These are phyloP conservation scores for Ophiostoma sp. DNA, from an alignment of 2,329 filamentous ascomycete species.

Conservation along the genomic window DNA sequence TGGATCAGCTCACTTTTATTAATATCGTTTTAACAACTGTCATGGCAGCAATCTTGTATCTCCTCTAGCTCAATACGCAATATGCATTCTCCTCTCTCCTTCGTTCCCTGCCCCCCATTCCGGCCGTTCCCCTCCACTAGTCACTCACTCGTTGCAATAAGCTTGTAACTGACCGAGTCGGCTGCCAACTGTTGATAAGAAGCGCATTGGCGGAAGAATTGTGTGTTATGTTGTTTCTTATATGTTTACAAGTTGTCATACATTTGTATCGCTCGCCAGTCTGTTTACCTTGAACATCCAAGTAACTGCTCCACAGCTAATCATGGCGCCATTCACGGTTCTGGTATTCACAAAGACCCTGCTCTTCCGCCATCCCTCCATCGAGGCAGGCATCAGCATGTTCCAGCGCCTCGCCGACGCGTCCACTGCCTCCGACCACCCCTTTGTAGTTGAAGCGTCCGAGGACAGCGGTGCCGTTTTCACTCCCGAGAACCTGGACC, in stretches of 20 bases:
- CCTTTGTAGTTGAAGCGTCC: conserved; percentile 34
- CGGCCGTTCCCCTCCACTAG: not conserved
- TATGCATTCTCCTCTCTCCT: too few species aligned
- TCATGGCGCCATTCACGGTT: conserved; percentile 29
- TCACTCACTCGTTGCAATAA: not conserved
- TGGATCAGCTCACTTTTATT: not conserved
- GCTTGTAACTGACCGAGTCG: not conserved
- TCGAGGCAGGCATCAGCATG: conserved; percentile 35
- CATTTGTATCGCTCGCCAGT: not conserved
- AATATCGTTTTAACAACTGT: not conserved
- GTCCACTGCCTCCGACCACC: conserved; percentile 25
- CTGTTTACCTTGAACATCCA: not conserved
- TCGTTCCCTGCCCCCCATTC: not conserved
- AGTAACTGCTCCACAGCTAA: not conserved
- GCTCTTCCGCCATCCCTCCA: conserved; percentile 38
- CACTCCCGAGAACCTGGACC: conserved; percentile 30
- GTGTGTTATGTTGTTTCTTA: not conserved
- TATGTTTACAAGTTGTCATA: not conserved
- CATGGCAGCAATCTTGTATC: not conserved
- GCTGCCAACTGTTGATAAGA: not conserved
- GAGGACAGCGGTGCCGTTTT: conserved; percentile 36
- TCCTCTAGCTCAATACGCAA: not conserved
- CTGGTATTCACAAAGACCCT: conserved; percentile 39
- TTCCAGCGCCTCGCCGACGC: conserved; percentile 31
- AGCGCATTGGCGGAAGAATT: not conserved